Evolutionary conservation across 2,329 filamentous ascomycete genomes (phyloP).

Genomic region (Penicillium paneum): DNA sequence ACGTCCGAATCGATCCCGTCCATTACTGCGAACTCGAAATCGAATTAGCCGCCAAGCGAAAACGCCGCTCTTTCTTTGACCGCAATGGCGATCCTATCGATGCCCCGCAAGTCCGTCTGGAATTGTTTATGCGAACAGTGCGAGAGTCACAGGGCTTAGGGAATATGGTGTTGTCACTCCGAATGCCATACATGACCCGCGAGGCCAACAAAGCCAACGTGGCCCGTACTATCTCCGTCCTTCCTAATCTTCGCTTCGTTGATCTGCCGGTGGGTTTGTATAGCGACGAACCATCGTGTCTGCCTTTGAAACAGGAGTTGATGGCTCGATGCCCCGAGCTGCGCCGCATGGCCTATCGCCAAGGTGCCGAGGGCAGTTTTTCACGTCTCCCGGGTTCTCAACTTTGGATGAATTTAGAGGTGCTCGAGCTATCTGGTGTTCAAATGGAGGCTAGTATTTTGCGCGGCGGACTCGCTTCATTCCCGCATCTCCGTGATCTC

Average conservation of each 20-base stretch:
- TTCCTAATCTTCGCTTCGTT: conserved; percentile 81
- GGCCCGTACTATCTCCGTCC: conserved; percentile 77
- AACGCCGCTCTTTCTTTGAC: conserved; percentile 68
- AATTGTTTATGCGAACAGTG: conserved; percentile 76
- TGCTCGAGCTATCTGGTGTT: conserved; percentile 40
- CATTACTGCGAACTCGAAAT: conserved; percentile 92
- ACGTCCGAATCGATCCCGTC: conserved; percentile 87
- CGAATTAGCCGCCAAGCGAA: conserved; percentile 73
- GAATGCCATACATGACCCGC: conserved; percentile 91
- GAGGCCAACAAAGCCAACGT: conserved; percentile 82
- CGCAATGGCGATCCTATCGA: conserved; percentile 78
- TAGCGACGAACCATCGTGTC: conserved; percentile 71
- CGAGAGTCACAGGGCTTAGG: conserved; percentile 72
- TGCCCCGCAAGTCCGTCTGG: conserved; percentile 69
- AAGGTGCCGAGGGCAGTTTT: conserved; percentile 74
- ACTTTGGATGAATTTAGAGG: conserved; percentile 43
- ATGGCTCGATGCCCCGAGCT: conserved; percentile 79
- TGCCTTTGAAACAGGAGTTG: conserved; percentile 76
- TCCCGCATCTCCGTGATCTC: conserved; percentile 68
- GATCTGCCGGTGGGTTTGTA: conserved; percentile 88
- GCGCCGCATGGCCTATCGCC: conserved; percentile 81
- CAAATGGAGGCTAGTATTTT: conserved; percentile 47
- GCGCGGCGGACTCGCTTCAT: conserved; percentile 65
- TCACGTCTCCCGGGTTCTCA: conserved; percentile 62
- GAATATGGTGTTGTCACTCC: conserved; percentile 70